Base-by-base conservation (phyloP, 176 grass and related monocot species). In the Oryza punctata region DNA sequence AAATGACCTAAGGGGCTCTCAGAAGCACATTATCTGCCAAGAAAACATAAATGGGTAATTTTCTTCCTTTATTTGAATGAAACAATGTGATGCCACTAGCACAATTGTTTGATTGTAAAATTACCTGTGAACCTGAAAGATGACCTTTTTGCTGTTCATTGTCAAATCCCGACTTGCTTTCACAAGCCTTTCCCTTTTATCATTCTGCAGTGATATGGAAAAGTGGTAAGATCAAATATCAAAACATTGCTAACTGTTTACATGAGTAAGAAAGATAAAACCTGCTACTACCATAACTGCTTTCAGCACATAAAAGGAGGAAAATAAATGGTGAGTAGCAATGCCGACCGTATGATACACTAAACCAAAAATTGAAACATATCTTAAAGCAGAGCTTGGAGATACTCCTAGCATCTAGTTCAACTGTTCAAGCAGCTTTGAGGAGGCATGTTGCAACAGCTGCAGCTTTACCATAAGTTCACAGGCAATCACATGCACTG, bases 71-170 rank as follows among this genome's bases (percentile, higher is more conserved):
- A 65, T 26, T 4, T 1, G 7, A 72, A 67, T 10, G 73, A 59
- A 70, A 46, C 46, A 82, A 40, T 60, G 7, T 10, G 37, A 43
- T 63, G 13, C 7, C 5, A 28, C 23, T 46, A 75, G 11, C 43
- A 50, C 16, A 68, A 73, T 38, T 45, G 27, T 47, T 23, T 33
- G 47, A 73, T 35, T 1, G 49, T n/a, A 1, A 82, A 78, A 85
- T 79, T 78, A 91, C 96, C 96, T 98, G 72, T 98, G 96, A 29
- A 98, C 96, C 84, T 98, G 96, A 86, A 98, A 98, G 82, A 98
- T 98, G 69, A 95, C 93, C 73, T 98, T 98, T 83, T 98, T 98
- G 78, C 96, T 98, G 73, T 98, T 95, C 87, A 98, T 98, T 65
- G 96, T 98, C 54, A 98, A 83, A 85, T 98, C 96, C 63, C 96